Evolutionary conservation across 139 green algal species (phyloP), one percentile per base, ranked within the genome.

Genomic region (Chlamydomonas sphaeroides): DNA sequence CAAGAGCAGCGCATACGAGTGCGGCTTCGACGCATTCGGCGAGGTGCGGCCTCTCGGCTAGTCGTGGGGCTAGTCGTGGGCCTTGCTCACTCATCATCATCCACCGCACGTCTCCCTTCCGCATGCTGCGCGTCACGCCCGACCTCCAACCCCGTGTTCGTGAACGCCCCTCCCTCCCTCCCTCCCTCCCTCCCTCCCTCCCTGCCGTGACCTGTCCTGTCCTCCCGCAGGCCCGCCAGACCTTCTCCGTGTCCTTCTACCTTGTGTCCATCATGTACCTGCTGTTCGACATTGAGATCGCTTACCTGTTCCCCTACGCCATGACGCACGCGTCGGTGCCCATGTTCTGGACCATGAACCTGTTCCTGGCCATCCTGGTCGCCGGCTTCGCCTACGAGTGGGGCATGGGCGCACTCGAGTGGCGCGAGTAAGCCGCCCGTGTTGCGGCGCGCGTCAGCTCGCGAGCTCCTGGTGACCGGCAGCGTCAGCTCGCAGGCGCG

Each of bases 221-320:
- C 45, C 68, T 6, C 30, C 32, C 53, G 66, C 82, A 87, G 82
- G 77, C 84, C 30, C 77, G 76, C 38, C 83, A 88, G 83, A 88
- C 83, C 21, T 90, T 90, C 83, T 79, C 51, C 51, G 83, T 90
- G 26, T 88, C 81, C 32, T 90, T 90, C 87, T 90, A 90, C 83
- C 83, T 90, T 30, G 87, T 90, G 36, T 86, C 87, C 62, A 90
- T 90, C 83, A 90, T 90, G 87, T 90, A 90, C 83, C 83, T 90
- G 71, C 82, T 90, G 51, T 90, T 90, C 63, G 87, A 90, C 67
- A 90, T 90, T 83, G 87, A 90, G 86, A 90, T 90, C 38, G 78
- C 69, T 39, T 90, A 90, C 78, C 69, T 90, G 14, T 86, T 90
- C 86, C 86, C 86, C 10, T 90, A 90, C 65, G 82, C 86, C 70